Base-by-base conservation (phyloP, 257 asterid species). In the Scutellaria galericulata region DNA sequence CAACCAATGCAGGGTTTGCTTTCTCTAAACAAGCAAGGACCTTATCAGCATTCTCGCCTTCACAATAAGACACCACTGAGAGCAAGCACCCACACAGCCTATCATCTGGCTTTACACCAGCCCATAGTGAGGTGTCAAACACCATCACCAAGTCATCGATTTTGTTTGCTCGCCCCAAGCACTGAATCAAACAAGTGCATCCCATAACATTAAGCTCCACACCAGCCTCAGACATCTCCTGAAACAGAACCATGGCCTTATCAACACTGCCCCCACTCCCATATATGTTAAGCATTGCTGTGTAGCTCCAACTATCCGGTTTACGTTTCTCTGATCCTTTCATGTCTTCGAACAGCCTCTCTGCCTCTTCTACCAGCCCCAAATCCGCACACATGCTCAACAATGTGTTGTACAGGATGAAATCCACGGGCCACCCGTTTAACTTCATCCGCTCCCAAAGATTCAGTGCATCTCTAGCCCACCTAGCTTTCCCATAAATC, bases 321-420 rank as follows among this genome's bases (percentile, higher is more conserved):
- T 79, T 87, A 48, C 87, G 72, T 41, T 27, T 72, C 22, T 81
- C 84, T 1, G 86, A 81, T n/a, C 68, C 85, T 75, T 86, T 91
- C 99, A 95, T 91, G 75, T 91, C 95, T 15, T 85, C 81, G 64
- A 95, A 90, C 66, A 95, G 70, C 10, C 50, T 79, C 78, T 90
- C 98, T 0, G 92, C 99, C 76, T 90, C 98, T 44, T 90, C 92
- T 69, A 89, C 90, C 78, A 95, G 78, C 18, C 97, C 99, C 64
- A 95, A 83, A 85, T 95, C 98, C 55, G 98, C 99, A 85, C 97
- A 95, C 99, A 90, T 91, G 74, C 93, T 90, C 75, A 95, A 72
- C 90, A 95, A 77, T 0, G 98, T 84, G 71, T 91, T 95, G 51
- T 90, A 90, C 83, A 95, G 63, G 46, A 89, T 84, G 80, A 91